Evolutionary conservation across 1,139 yeast species (phyloP).

Genomic region (Kazachstania sp.): DNA sequence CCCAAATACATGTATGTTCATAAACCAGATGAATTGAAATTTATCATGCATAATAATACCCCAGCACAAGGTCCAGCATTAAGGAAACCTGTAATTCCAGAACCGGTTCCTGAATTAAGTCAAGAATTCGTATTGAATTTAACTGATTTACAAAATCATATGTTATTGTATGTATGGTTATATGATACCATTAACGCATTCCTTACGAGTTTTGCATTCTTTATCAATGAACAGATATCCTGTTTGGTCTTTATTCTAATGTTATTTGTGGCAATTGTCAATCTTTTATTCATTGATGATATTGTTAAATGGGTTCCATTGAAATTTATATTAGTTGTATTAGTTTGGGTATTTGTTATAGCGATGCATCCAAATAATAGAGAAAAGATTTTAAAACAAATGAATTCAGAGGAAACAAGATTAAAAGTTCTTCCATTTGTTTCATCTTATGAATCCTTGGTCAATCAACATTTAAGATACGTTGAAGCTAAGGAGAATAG

Average conservation of each 20-base stretch:
- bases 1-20: slow-evolving; percentile 54
- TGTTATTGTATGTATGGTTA: slow-evolving; percentile 55
- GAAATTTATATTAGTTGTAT: slow-evolving; percentile 34
- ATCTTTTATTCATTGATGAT: slow-evolving; percentile 32
- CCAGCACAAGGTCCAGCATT: slow-evolving; percentile 51
- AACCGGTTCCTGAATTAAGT: slow-evolving; percentile 72
- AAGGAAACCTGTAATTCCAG: slow-evolving; percentile 44
- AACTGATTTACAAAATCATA: slow-evolving; percentile 78
- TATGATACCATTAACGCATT: slow-evolving; percentile 51
- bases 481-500: slow-evolving; percentile 30
- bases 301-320: slow-evolving; percentile 32
- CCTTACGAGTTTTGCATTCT: slow-evolving; percentile 54
- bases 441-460: slow-evolving; percentile 38
- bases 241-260: slow-evolving; percentile 41
- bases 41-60: slow-evolving; percentile 39
- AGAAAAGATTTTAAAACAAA: slow-evolving; percentile 37
- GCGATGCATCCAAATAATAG: slow-evolving; percentile 50
- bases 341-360: slow-evolving; percentile 46
- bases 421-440: slow-evolving; percentile 40
- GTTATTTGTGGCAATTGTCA: slow-evolving; percentile 30
- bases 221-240: slow-evolving; percentile 56
- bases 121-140: slow-evolving; percentile 70
- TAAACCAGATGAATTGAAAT: slow-evolving; percentile 25
- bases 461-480: slow-evolving; percentile 32
- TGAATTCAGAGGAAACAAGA: slow-evolving; percentile 56